Conservation (phyloP, 2,329 filamentous ascomycete genomes). For the Epichloe sibirici region DNA sequence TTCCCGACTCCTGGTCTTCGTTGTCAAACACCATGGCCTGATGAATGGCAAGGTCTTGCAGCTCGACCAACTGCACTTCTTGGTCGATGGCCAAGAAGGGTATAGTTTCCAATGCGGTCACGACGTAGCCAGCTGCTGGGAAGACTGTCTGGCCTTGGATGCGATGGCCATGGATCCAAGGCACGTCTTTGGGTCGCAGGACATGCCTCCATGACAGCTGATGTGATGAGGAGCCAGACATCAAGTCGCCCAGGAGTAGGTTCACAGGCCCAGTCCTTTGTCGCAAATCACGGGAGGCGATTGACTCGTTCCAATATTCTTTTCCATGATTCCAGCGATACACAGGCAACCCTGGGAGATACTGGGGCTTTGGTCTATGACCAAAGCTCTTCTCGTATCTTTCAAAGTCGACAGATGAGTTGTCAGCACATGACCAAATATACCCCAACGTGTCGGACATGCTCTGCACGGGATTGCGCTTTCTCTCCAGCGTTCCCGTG, state of each 20-base stretch:
- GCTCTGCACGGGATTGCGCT: not conserved
- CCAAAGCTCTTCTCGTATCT: not conserved
- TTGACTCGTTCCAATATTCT: not conserved
- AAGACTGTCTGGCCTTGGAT: constrained; percentile 19
- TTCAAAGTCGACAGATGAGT: constrained; percentile 7
- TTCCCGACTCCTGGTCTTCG: not conserved
- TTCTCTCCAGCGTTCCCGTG: not conserved
- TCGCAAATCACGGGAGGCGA: not conserved
- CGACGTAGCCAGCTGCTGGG: constrained; percentile 24
- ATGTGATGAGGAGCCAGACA: constrained; percentile 6
- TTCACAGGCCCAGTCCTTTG: not conserved
- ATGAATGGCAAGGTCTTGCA: not conserved
- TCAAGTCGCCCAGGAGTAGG: constrained; percentile 10
- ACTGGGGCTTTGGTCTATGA: not conserved
- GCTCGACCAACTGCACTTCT: not conserved
- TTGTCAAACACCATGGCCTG: not conserved
- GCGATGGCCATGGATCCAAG: constrained; percentile 21
- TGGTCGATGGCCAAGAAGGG: not conserved
- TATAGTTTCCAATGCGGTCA: constrained; percentile 15
- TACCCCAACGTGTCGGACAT: constrained; percentile 9
- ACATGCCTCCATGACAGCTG: constrained; percentile 12
- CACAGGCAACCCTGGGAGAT: constrained; percentile 5
- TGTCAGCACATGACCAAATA: not conserved
- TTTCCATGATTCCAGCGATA: constrained; percentile 10
- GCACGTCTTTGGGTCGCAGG: constrained; percentile 10